Evolutionary conservation across 2,329 filamentous ascomycete genomes (phyloP).

Genomic region (Pseudogymnoascus sp.): DNA sequence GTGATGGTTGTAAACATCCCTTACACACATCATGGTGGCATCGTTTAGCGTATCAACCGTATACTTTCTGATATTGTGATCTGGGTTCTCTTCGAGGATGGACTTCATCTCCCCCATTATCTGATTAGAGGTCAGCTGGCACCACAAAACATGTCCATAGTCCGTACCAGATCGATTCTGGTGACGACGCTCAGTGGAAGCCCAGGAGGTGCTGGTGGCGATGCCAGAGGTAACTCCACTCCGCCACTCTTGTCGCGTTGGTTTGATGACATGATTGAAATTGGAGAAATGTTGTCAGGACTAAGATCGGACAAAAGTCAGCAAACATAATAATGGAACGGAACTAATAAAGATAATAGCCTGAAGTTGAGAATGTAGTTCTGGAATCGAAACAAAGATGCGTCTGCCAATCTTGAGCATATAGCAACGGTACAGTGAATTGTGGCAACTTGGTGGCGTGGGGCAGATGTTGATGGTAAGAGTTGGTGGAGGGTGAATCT

Average conservation of each 20-base stretch:
- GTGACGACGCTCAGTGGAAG: not conserved
- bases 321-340: not conserved
- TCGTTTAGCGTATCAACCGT: not conserved
- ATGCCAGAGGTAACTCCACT: not conserved
- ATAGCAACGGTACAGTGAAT: no score
- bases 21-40: not conserved
- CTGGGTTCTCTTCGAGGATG: not conserved
- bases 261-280: no score
- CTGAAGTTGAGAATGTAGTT: no score
- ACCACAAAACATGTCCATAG: not conserved
- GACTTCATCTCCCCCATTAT: not conserved
- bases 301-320: not conserved
- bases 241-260: not conserved
- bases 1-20: not conserved
- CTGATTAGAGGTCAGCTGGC: not conserved
- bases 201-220: not conserved
- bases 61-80: not conserved
- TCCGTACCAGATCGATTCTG: not conserved
- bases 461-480: no score
- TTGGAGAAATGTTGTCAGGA: not conserved
- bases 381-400: no score
- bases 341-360: no score
- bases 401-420: no score
- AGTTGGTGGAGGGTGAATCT: no score
- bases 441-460: no score